phyloP scores from a whole-genome alignment of 2,329 filamentous ascomycete species.

The Fusarium pseudonygamai region DNA sequence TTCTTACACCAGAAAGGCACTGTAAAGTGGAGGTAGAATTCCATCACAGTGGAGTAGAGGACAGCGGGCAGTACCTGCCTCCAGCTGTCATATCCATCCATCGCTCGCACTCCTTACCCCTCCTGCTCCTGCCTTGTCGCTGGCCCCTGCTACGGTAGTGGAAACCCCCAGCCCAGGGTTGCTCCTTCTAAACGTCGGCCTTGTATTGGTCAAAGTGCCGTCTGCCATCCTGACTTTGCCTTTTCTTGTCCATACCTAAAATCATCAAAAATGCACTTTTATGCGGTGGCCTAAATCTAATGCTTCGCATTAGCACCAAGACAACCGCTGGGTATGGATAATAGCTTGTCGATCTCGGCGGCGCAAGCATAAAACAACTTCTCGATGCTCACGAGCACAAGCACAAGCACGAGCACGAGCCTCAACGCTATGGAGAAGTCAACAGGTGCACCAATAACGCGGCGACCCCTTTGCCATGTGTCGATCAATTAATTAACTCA shows the following conservation, averaged over 20 bases:
- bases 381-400: slow-evolving; percentile 12
- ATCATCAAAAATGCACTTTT: slow-evolving; percentile 13
- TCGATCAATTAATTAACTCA: slow-evolving; percentile 6
- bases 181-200: background rate
- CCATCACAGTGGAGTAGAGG: background rate
- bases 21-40: background rate
- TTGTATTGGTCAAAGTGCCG: background rate
- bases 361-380: slow-evolving; percentile 12
- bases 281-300: slow-evolving; percentile 22
- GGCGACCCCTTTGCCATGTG: background rate
- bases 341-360: slow-evolving; percentile 9
- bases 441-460: slow-evolving; percentile 12
- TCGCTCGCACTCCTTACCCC: slow-evolving; percentile 20
- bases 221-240: background rate
- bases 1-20: background rate
- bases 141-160: background rate
- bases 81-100: background rate
- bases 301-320: slow-evolving; percentile 28
- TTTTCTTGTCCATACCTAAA: background rate
- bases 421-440: slow-evolving; percentile 13
- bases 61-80: background rate
- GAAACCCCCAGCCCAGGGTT: background rate
- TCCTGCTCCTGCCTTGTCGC: slow-evolving; percentile 14
- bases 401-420: slow-evolving; percentile 30
- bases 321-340: background rate